Evolutionary conservation across 2,329 filamentous ascomycete species (phyloP).

Genomic region (Monilinia vaccinii-corymbosi): DNA sequence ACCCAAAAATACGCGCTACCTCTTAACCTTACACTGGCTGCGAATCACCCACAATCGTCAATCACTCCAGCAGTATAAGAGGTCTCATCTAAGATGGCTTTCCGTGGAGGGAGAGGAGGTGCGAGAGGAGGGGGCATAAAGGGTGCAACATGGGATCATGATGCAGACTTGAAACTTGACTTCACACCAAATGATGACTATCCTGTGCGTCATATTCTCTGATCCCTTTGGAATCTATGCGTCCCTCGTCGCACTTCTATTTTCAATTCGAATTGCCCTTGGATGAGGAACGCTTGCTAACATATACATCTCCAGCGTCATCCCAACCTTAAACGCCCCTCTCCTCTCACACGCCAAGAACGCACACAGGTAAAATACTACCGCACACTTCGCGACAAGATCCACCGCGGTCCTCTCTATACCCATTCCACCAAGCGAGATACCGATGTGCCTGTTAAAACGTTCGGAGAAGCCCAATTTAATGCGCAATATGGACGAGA

Average conservation of each 20-base stretch:
- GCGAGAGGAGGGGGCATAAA: slow-evolving; percentile 22
- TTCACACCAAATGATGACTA: slow-evolving; percentile 38
- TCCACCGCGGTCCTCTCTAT: slow-evolving; percentile 52
- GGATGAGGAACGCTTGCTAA: neutral
- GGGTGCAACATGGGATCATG: slow-evolving; percentile 28
- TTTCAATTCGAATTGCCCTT: neutral
- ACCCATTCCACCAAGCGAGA: slow-evolving; percentile 26
- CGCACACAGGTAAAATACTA: slow-evolving; percentile 39
- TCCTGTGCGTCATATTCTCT: slow-evolving; percentile 31
- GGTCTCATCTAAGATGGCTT: slow-evolving; percentile 16
- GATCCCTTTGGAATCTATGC: neutral
- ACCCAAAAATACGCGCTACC: neutral
- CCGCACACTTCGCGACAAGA: slow-evolving; percentile 41
- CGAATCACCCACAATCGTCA: neutral
- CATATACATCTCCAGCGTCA: slow-evolving; percentile 19
- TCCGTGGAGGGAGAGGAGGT: slow-evolving; percentile 23
- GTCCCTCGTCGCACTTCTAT: neutral
- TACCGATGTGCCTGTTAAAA: slow-evolving; percentile 31
- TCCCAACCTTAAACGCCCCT: slow-evolving; percentile 30
- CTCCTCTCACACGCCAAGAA: slow-evolving; percentile 37
- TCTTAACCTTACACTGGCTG: neutral
- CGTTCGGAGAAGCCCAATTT: slow-evolving; percentile 34
- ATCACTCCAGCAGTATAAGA: neutral
- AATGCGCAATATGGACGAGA: slow-evolving; percentile 28
- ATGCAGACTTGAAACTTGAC: slow-evolving; percentile 26